These are phyloP conservation scores for Fusarium solani-melongenae DNA, from an alignment of 2,329 filamentous ascomycete species.

Conservation along the genomic window DNA sequence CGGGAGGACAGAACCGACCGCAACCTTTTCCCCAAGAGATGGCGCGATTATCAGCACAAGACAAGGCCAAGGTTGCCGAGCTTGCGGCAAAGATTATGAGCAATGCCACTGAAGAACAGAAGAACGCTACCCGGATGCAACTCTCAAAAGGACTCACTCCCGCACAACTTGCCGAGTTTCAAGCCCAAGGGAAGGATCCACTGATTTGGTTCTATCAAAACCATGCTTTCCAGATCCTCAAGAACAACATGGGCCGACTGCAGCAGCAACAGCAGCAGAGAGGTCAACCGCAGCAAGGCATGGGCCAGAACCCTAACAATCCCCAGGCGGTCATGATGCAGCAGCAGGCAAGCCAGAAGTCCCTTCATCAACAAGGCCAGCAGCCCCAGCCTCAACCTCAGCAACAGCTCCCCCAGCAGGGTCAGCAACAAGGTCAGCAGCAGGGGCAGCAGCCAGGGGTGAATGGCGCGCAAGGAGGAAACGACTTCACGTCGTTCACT, in stretches of 20 bases:
- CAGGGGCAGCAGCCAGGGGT: slow-evolving; percentile 48
- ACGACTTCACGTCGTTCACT: slow-evolving; percentile 59
- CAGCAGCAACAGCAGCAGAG: slow-evolving; percentile 28
- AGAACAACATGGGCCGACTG: slow-evolving; percentile 29
- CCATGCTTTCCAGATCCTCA: slow-evolving; percentile 53
- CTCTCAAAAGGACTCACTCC: slow-evolving; percentile 54
- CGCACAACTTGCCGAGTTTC: slow-evolving; percentile 57
- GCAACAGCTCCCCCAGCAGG: slow-evolving; percentile 52
- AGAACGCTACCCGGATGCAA: slow-evolving; percentile 52
- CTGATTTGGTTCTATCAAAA: slow-evolving; percentile 61
- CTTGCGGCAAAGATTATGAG: slow-evolving; percentile 55
- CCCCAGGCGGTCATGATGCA: slow-evolving; percentile 56
- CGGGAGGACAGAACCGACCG: slow-evolving; percentile 48
- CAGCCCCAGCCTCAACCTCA: slow-evolving; percentile 44
- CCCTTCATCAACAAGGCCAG: slow-evolving; percentile 49
- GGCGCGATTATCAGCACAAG: slow-evolving; percentile 54
- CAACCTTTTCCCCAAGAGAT: slow-evolving; percentile 49
- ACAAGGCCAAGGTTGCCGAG: slow-evolving; percentile 58
- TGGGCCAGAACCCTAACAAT: slow-evolving; percentile 49
- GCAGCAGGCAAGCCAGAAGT: slow-evolving; percentile 55
- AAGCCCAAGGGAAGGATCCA: slow-evolving; percentile 60
- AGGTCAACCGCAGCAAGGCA: slow-evolving; percentile 38
- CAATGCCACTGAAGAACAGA: slow-evolving; percentile 58
- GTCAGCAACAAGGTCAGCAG: slow-evolving; percentile 48
- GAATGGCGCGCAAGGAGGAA: slow-evolving; percentile 43